phyloP scores from a whole-genome alignment of 257 asterid species.

The Mentha longifolia region DNA sequence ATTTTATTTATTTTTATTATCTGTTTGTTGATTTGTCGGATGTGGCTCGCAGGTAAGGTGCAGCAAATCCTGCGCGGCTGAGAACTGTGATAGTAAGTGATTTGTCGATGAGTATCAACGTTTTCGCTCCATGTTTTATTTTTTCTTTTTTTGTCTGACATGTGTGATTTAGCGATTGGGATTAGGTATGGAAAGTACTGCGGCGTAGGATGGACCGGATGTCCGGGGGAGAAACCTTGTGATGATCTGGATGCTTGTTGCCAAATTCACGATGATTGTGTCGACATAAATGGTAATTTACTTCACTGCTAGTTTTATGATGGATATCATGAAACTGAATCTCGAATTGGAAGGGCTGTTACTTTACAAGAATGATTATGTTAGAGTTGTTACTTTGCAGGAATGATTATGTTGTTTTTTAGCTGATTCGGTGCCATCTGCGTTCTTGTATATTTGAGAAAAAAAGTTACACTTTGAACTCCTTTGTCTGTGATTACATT shows the following conservation, averaged over 20 bases:
- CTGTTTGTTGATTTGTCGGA: slow-evolving; percentile 10
- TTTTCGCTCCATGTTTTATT: slow-evolving; percentile 1
- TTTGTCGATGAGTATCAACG: neutral
- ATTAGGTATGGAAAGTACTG: slow-evolving; percentile 93
- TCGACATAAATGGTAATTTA: slow-evolving; percentile 65
- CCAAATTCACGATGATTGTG: slow-evolving; percentile 84
- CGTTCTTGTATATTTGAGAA: neutral
- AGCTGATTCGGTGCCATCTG: neutral
- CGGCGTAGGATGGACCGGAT: slow-evolving; percentile 94
- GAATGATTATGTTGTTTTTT: slow-evolving; percentile 2
- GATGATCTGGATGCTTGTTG: slow-evolving; percentile 96
- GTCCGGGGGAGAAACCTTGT: slow-evolving; percentile 94
- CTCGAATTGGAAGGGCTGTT: neutral
- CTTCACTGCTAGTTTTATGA: slow-evolving; percentile 1
- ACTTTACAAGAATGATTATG: neutral
- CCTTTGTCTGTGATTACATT: neutral
- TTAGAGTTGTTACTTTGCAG: neutral
- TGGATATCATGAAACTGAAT: slow-evolving; percentile 2
- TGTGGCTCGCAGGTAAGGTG: slow-evolving; percentile 52
- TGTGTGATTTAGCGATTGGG: slow-evolving; percentile 58
- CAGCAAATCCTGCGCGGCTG: slow-evolving; percentile 73
- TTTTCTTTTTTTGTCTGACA: slow-evolving; percentile 5
- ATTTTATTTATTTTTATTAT: neutral
- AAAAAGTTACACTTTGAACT: neutral
- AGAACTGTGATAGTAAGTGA: slow-evolving; percentile 66